Conservation (phyloP, 768 basidiomycete species). For the Trametes coccinea region DNA sequence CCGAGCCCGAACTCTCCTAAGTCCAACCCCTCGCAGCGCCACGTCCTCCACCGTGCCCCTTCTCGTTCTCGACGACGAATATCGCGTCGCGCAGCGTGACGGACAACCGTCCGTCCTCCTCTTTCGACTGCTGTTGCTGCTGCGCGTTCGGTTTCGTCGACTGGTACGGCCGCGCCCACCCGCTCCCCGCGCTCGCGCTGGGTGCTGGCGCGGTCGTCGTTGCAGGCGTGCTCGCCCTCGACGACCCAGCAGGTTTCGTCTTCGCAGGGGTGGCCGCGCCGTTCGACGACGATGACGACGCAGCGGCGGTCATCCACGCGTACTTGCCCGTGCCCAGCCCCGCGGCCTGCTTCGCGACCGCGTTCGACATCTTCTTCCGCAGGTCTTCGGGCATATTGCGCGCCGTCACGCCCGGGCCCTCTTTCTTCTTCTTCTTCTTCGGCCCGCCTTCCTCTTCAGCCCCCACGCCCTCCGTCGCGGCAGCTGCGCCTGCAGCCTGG, state of each 20-base stretch:
- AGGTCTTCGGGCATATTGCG: conserved; percentile 91
- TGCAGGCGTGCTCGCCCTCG: conserved; percentile 31
- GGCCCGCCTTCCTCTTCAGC: conserved; percentile 55
- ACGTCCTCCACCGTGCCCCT: conserved; percentile 79
- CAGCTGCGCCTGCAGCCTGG: conserved; percentile 53
- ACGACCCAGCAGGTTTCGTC: conserved; percentile 30
- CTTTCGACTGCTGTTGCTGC: conserved; percentile 35
- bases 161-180: conserved; percentile 67
- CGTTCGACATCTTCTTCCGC: conserved; percentile 89
- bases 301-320: conserved; percentile 76
- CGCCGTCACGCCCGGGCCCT: conserved; percentile 81
- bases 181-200: conserved; percentile 26
- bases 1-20: conserved; percentile 22
- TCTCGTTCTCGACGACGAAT: conserved; percentile 83
- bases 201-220: conserved; percentile 35
- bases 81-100: conserved; percentile 80
- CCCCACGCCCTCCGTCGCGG: conserved; percentile 32
- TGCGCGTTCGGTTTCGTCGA: conserved; percentile 44
- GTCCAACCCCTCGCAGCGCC: conserved; percentile 75
- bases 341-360: conserved; percentile 86
- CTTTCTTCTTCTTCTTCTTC: conserved; percentile 79
- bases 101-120: conserved; percentile 58
- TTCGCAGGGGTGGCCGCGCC: conserved; percentile 42
- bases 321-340: conserved; percentile 76
- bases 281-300: conserved; percentile 28